Evolutionary conservation across 768 basidiomycete species (phyloP).

Genomic region (Collybia mongolica): DNA sequence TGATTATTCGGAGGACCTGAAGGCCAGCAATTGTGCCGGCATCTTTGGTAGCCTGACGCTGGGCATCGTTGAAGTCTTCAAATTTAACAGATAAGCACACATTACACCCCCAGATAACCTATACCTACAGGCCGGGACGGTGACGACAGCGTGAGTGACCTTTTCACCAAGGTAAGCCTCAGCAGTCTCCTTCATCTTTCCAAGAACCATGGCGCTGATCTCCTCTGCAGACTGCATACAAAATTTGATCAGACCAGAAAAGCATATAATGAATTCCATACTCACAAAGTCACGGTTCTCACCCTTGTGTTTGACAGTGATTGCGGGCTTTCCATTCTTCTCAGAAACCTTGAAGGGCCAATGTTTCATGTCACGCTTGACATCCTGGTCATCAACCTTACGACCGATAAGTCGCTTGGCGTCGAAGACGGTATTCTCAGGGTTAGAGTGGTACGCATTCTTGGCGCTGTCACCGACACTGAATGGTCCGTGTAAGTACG

Average conservation of each 20-base stretch:
- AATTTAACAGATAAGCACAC: conserved; percentile 9
- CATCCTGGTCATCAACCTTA: conserved; percentile 76
- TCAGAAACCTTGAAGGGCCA: conserved; percentile 87
- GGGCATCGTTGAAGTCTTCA: conserved; percentile 95
- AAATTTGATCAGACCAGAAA: neutral
- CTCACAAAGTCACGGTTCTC: conserved; percentile 82
- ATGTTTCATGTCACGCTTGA: conserved; percentile 84
- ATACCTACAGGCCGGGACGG: conserved; percentile 87
- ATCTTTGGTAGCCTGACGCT: conserved; percentile 98
- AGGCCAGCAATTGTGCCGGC: conserved; percentile 95
- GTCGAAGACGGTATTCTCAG: conserved; percentile 93
- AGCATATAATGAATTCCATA: conserved; percentile 9
- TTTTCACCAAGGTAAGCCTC: conserved; percentile 96
- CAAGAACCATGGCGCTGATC: conserved; percentile 92
- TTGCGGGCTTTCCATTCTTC: conserved; percentile 77
- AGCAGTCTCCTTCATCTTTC: conserved; percentile 99
- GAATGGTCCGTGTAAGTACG: conserved; percentile 18
- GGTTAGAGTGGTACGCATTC: conserved; percentile 92
- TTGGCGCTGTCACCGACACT: conserved; percentile 94
- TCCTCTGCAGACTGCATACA: conserved; percentile 81
- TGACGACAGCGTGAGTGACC: conserved; percentile 97
- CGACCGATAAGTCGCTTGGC: conserved; percentile 95
- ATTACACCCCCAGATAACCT: neutral
- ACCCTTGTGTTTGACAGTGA: conserved; percentile 77
- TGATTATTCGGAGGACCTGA: conserved; percentile 94